These are phyloP conservation scores for Cladosporium sp. DNA, from an alignment of 2,329 filamentous ascomycete genomes.

Conservation along the genomic window DNA sequence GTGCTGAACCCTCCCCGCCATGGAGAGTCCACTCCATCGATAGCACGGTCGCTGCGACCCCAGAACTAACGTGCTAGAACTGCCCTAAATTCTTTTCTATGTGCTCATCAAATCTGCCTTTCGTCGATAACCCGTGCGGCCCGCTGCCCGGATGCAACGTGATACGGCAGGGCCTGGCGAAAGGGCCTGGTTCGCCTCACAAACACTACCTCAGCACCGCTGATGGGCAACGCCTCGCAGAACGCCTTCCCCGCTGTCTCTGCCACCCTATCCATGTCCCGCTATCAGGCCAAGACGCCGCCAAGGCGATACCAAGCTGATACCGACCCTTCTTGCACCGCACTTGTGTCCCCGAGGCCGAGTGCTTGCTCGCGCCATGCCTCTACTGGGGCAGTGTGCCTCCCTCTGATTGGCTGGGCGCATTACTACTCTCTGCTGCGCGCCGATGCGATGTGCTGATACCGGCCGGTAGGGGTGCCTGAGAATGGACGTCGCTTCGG, in stretches of 20 bases:
- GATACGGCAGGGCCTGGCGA: neutral
- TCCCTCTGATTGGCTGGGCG: neutral
- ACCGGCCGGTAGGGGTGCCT: constrained; percentile 15
- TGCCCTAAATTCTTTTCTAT: constrained; percentile 7
- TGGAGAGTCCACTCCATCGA: neutral
- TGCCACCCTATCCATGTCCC: constrained; percentile 1
- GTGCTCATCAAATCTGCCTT: constrained; percentile 9
- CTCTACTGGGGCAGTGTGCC: neutral
- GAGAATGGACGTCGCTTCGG: neutral
- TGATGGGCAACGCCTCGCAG: neutral
- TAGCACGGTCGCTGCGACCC: constrained; percentile 5
- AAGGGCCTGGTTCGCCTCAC: neutral
- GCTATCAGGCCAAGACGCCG: constrained; percentile 18
- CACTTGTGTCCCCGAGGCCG: constrained; percentile 10
- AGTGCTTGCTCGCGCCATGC: constrained; percentile 16
- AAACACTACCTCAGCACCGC: neutral
- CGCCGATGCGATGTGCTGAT: constrained; percentile 7
- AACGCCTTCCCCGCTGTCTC: constrained; percentile 10
- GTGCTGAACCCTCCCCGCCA: constrained; percentile 4
- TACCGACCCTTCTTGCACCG: constrained; percentile 19
- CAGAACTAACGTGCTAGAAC: constrained; percentile 5
- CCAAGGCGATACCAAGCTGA: constrained; percentile 19
- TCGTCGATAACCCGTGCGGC: neutral
- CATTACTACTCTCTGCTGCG: neutral
- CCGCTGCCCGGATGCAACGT: constrained; percentile 14